Percentiles rank a stretch among this genome's conserved stretches.
Conservation (phyloP, 2,329 filamentous ascomycete genomes). For the Colletotrichum eleusines region DNA sequence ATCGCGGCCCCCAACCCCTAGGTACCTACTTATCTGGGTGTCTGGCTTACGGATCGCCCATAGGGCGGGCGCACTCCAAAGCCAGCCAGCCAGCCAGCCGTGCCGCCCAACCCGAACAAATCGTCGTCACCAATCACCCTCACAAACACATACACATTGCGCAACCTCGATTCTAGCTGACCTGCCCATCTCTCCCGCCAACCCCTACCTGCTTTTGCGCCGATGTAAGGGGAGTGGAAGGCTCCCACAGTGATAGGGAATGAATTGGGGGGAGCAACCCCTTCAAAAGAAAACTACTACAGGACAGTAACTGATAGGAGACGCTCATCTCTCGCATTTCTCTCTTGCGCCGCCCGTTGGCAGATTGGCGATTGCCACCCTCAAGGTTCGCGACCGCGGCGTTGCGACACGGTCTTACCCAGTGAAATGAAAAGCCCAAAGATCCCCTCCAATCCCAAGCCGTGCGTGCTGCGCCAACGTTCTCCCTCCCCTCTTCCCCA, state of each 20-base stretch:
- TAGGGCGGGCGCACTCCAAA: neutral
- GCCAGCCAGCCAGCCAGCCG: neutral
- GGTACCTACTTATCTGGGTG: neutral
- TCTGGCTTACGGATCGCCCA: neutral
- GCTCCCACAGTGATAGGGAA: no score
- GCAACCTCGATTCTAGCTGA: neutral
- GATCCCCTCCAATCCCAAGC: constrained; percentile 7
- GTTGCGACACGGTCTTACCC: constrained; percentile 1
- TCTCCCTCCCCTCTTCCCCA: neutral
- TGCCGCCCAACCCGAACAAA: constrained; percentile 2
- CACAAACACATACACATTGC: constrained; percentile 4
- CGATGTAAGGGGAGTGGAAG: neutral
- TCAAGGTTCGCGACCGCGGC: constrained; percentile 14
- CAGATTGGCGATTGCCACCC: neutral
- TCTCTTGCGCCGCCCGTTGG: neutral
- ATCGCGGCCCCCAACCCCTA: neutral
- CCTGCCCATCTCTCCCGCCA: neutral
- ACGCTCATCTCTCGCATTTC: neutral
- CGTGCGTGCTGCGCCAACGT: constrained; percentile 13
- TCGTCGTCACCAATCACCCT: constrained; percentile 3
- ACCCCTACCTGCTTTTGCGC: neutral
- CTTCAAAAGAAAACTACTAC: neutral
- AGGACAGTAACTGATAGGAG: neutral
- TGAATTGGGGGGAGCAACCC: no score
- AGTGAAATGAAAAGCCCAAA: constrained; percentile 2